Conservation (phyloP, 73 alveolate genomes). For the Paraurostyla sp. region DNA sequence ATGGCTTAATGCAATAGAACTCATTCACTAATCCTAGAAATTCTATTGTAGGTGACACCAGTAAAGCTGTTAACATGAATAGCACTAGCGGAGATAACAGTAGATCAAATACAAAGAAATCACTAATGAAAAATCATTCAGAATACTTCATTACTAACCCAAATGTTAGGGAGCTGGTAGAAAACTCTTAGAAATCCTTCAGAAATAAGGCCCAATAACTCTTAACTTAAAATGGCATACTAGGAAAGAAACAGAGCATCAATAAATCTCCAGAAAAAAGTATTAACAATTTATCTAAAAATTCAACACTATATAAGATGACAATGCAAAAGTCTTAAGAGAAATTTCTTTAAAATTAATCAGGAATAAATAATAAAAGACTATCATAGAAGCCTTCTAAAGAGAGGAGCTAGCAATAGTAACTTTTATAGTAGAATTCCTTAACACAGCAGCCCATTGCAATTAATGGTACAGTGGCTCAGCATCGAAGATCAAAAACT, state of each 20-base stretch:
- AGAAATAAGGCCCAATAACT: conserved; percentile 17
- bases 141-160: conserved; percentile 34
- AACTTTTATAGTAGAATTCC: neutral
- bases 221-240: neutral
- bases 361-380: neutral
- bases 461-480: too few relatives aligned
- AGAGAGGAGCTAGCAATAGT: neutral
- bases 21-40: conserved; percentile 43
- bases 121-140: conserved; percentile 30
- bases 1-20: neutral
- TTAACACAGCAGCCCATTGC: too few relatives aligned
- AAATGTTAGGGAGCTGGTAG: conserved; percentile 17
- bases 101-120: neutral
- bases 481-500: neutral
- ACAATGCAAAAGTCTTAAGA: conserved; percentile 17
- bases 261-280: conserved; percentile 28
- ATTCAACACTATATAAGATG: conserved; percentile 12
- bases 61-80: too few relatives aligned
- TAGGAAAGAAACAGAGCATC: neutral
- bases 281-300: too few relatives aligned
- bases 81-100: conserved; percentile 1
- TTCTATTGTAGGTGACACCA: neutral
- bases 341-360: neutral
- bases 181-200: conserved; percentile 14
- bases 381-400: conserved; percentile 19